Base-by-base conservation (phyloP, 306 rosid species). In the Echinosophora koreensis region DNA sequence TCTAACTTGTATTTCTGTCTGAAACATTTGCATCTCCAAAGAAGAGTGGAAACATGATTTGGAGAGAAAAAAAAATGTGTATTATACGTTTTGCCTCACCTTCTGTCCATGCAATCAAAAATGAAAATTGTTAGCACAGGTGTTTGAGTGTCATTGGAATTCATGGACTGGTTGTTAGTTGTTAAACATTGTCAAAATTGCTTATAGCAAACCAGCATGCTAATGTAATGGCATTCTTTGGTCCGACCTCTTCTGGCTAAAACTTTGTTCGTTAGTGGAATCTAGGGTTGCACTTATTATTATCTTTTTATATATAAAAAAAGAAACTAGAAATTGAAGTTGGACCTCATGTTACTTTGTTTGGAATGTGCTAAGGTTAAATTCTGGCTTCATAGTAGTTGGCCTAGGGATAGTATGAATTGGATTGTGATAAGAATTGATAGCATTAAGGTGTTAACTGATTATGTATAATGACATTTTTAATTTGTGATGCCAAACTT, bases 11-110 rank as follows among this genome's bases (percentile, higher is more conserved):
- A 6, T 76, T 70, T 41, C 44, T 57, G 42, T 64, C 8, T 18
- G 62, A 77, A 55, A 64, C 22, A 56, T 82, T 82, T 71, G 46
- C 80, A 16, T 72, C 13, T 39, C 44, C 57, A 1, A 71, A 66
- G 52, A 77, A 42, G 16, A 49, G 51, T 14, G 49, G 56, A 69
- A 55, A 28, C 60, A 42, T 52, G 15, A 41, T 46, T 52, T 46
- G 69, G 74, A 3, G 32, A 30, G 1, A 32, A 50, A 71, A 60
- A 49, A 42, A 6, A 59, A 59, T 47, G 42, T 58, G 50, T 18
- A 28, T 8, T 51, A 12, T 5, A 58, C 60, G 22, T 41, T 72
- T n/a, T 34, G 9, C 22, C 14, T 71, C 50, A 28, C 9, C 57
- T 37, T 34, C 22, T 46, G 27, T 50, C 47, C 71, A n/a, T 11